phyloP scores from a whole-genome alignment of 768 basidiomycete genomes.

The Pleurotus pulmonarius region DNA sequence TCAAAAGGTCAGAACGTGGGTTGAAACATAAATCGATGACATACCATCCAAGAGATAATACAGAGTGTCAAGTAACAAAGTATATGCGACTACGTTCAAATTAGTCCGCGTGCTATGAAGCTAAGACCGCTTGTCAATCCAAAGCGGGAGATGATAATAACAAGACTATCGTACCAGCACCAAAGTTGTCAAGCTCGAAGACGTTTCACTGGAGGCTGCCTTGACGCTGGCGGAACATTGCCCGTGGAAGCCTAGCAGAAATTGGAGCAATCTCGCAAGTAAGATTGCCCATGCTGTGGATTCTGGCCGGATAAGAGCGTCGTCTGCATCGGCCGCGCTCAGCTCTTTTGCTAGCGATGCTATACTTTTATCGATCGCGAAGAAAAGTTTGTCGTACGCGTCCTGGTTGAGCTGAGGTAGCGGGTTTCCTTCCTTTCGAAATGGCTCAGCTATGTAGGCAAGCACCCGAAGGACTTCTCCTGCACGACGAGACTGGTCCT shows the following conservation, averaged over 20 bases:
- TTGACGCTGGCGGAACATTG: constrained; percentile 52
- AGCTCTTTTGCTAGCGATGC: background rate
- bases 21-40: constrained; percentile 8
- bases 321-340: background rate
- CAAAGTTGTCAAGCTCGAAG: constrained; percentile 42
- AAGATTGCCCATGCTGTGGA: constrained; percentile 36
- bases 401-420: constrained; percentile 48
- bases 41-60: constrained; percentile 73
- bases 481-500: constrained; percentile 45
- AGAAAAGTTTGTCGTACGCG: constrained; percentile 57
- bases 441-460: constrained; percentile 63
- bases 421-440: constrained; percentile 41
- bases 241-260: constrained; percentile 62
- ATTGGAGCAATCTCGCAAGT: constrained; percentile 67
- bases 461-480: constrained; percentile 71
- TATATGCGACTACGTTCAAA: constrained; percentile 55
- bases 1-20: background rate
- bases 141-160: constrained; percentile 6
- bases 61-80: constrained; percentile 69
- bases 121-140: constrained; percentile 28
- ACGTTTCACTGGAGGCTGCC: constrained; percentile 39
- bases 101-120: constrained; percentile 49
- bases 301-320: background rate
- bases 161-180: constrained; percentile 40
- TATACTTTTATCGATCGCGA: constrained; percentile 25